These are phyloP conservation scores for Alternaria arbusti DNA, from an alignment of 2,329 filamentous ascomycete genomes.

Conservation along the genomic window DNA sequence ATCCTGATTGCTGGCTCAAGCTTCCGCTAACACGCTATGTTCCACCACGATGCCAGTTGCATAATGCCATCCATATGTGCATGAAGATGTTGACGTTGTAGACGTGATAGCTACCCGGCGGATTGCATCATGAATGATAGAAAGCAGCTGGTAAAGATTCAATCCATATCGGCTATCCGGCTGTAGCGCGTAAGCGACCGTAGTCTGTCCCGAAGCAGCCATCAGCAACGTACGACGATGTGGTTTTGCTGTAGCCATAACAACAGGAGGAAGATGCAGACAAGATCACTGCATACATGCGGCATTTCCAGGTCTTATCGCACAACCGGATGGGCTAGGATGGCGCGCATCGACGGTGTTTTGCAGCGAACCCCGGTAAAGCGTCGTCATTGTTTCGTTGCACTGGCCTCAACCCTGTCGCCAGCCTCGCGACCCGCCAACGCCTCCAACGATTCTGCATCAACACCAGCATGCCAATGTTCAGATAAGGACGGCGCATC, in stretches of 20 bases:
- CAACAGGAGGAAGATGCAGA: background rate
- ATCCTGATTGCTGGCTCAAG: background rate
- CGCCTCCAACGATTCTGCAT: background rate
- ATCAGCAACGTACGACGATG: background rate
- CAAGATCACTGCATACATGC: background rate
- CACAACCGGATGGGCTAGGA: background rate
- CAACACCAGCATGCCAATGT: background rate
- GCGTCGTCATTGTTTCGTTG: slow-evolving; percentile 2
- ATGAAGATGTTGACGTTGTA: background rate
- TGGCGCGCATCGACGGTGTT: background rate
- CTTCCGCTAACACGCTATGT: background rate
- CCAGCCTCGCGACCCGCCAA: slow-evolving; percentile 5
- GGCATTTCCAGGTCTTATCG: background rate
- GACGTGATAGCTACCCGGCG: background rate
- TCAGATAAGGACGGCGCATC: background rate
- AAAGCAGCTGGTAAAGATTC: background rate
- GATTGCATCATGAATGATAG: background rate
- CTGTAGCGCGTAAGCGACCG: slow-evolving; percentile 4
- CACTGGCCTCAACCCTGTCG: slow-evolving; percentile 8
- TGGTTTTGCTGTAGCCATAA: background rate
- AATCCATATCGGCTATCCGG: background rate
- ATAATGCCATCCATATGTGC: background rate
- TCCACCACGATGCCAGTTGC: background rate
- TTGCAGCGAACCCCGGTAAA: background rate
- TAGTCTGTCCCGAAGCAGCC: background rate